These are phyloP conservation scores for Tulasnella sp. DNA, from an alignment of 768 basidiomycete species.

Conservation along the genomic window DNA sequence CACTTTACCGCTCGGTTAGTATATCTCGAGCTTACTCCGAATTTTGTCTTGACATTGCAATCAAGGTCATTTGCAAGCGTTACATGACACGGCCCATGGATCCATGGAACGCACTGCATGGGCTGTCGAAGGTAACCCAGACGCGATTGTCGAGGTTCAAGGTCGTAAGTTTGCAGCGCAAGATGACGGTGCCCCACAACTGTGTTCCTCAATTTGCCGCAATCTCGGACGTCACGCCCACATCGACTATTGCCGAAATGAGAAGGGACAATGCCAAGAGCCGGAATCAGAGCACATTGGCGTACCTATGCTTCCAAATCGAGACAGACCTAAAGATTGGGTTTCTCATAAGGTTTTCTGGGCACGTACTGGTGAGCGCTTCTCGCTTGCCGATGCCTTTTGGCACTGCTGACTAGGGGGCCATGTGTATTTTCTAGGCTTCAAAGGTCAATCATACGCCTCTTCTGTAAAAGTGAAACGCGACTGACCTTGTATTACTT, in stretches of 20 bases:
- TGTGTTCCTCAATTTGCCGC: constrained; percentile 2
- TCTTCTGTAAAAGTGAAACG: not conserved
- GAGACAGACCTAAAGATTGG: constrained; percentile 39
- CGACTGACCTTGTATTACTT: too few species aligned
- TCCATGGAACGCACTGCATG: constrained; percentile 10
- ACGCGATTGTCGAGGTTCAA: not conserved
- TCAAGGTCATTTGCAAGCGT: constrained; percentile 1
- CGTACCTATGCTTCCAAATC: constrained; percentile 34
- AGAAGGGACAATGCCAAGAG: constrained; percentile 17
- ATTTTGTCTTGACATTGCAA: not conserved
- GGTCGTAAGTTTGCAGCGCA: not conserved
- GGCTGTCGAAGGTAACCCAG: constrained; percentile 1
- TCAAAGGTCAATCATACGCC: not conserved
- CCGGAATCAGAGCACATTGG: constrained; percentile 38
- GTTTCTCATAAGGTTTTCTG: constrained; percentile 45
- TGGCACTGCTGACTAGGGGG: not conserved
- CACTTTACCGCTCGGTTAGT: not conserved
- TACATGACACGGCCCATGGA: constrained; percentile 7
- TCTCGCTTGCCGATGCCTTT: too few species aligned
- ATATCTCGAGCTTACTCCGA: not conserved
- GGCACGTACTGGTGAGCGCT: constrained; percentile 42
- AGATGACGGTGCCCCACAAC: constrained; percentile 1
- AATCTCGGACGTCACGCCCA: constrained; percentile 9
- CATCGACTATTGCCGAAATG: constrained; percentile 6
- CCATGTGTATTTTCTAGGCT: not conserved